Evolutionary conservation across 2,329 filamentous ascomycete genomes (phyloP), one percentile per base, ranked within the genome.

Genomic region (Ceratocystis diversiconidia): DNA sequence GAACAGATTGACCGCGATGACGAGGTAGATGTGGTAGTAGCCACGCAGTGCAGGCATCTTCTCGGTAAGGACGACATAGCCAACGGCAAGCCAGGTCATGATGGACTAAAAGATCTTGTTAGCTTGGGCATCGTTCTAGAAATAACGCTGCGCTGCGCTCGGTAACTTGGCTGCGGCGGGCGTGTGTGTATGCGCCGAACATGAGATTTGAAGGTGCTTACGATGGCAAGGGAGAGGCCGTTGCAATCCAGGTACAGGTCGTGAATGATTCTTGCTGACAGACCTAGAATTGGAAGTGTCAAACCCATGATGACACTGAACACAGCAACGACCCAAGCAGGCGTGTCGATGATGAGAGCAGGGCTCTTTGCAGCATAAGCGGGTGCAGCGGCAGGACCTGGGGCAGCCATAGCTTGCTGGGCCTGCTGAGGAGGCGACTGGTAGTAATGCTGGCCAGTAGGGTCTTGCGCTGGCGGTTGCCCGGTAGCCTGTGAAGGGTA

Each of bases 71-170:
- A 80, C 62, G 22, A 72, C 70, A 71, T 80, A 81, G 10, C 71
- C 69, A 41, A 79, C 71, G 52, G 76, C 71, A 41, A 79, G 62
- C 77, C 78, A 80, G 28, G 78, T 80, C 68, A 80, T 73, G 68
- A 81, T 63, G 17, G 73, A 71, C 79, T 80, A 44, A 48, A 48
- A 2, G 6, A 8, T 7, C 17, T 41, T 57, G 36, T 44, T 36
- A 63, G 28, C 59, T 63, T 68, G 64, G 36, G 12, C 36, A 12
- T 12, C 36, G 3, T 12, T 5, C 3, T 41, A 41, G 36, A 41
- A 41, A 41, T 15, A 41, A 15, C 36, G 10, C 36, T 15, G 36
- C 8, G 7, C 32, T 36, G 32, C 32, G 10, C 32, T 10, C 8
- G 32, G 32, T 3, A 36, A 10, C 32, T 36, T 36, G 10, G 12